Base-by-base conservation (phyloP, 2,329 filamentous ascomycete species). In the Talaromyces pinophilus region DNA sequence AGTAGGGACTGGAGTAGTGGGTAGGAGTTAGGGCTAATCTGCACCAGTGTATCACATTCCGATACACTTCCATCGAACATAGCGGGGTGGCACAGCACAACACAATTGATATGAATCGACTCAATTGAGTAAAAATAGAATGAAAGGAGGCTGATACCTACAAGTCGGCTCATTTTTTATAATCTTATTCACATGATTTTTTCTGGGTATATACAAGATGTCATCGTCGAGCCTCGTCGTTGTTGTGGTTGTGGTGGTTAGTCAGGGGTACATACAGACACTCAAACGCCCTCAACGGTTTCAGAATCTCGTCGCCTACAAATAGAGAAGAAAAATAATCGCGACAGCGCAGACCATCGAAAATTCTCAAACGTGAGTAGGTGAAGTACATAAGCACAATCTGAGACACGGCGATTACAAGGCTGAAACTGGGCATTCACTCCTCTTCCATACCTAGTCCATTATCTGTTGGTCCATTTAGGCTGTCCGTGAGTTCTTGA, bases 41-140 rank as follows among this genome's bases (percentile, higher is more conserved):
- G 59, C 59, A 61, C 59, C 59, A 61, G 38, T 61, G 59, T 61
- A 50, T 61, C 59, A 61, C 35, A 44, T 59, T 35, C 15, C 52
- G 48, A 28, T n/a, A 19, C 50, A 55, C 50, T 22, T 25, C 11
- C 17, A 22, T 46, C 42, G 38, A 42, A 19, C n/a, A 22, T 25
- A n/a, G 40, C 42, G 42, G 42, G n/a, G 48, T 10, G 25, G 5
- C 10, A 28, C 5, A 50, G 17, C 46, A 54, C 44, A 33, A 17
- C 44, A 8, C 46, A 25, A 15, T 15, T 7, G 22, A 15, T 28
- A 17, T 19, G 17, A 33, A 54, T n/a, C 11, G 15, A 8, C 11
- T 17, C 13, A 54, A 54, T 33, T 33, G 50, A 33, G 48, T 33
- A 54, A 54, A n/a, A 33, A 4, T 33, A 17, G 28, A 54, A 10